A percentile compares a stretch with the other conserved stretches of the same genome.
Evolutionary conservation across 2,329 filamentous ascomycete species (phyloP).

Genomic region (Alternaria postmessia): DNA sequence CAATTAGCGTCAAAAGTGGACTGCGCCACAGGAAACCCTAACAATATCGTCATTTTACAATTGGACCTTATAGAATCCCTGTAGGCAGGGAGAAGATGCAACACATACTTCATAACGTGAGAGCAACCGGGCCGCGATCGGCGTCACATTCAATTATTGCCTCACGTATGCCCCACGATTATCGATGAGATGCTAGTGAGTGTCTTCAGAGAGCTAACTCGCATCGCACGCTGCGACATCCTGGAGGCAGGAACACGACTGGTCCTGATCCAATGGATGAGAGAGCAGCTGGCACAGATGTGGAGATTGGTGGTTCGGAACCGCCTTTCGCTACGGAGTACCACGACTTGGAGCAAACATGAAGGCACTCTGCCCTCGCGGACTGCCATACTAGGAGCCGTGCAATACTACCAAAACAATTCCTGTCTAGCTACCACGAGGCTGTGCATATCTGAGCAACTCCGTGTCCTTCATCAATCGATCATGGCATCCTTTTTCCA

Average conservation of each 20-base stretch:
- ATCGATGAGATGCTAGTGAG: neutral
- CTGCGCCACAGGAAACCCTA: neutral
- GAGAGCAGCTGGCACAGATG: neutral
- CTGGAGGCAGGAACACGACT: neutral
- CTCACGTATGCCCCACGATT: neutral
- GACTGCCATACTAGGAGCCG: neutral
- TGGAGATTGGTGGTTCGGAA: neutral
- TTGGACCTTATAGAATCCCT: neutral
- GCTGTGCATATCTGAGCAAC: slow-evolving; percentile 8
- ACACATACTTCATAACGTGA: neutral
- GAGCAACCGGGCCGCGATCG: neutral
- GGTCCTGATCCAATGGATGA: neutral
- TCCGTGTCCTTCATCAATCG: slow-evolving; percentile 26
- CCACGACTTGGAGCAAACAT: neutral
- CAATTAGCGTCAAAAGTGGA: neutral
- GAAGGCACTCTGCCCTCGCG: neutral
- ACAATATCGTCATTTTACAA: neutral
- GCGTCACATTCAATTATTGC: neutral
- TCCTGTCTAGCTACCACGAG: slow-evolving; percentile 3
- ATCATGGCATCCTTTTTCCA: slow-evolving; percentile 18
- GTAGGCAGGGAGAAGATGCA: neutral
- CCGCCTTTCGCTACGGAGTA: neutral
- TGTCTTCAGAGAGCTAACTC: neutral
- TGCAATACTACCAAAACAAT: neutral
- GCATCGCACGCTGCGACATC: neutral